A percentile compares a stretch with the other conserved stretches of the same genome.
These are phyloP conservation scores for Asterella californica DNA, from an alignment of 225 moss, liverwort and hornwort genomes.

Conservation along the genomic window DNA sequence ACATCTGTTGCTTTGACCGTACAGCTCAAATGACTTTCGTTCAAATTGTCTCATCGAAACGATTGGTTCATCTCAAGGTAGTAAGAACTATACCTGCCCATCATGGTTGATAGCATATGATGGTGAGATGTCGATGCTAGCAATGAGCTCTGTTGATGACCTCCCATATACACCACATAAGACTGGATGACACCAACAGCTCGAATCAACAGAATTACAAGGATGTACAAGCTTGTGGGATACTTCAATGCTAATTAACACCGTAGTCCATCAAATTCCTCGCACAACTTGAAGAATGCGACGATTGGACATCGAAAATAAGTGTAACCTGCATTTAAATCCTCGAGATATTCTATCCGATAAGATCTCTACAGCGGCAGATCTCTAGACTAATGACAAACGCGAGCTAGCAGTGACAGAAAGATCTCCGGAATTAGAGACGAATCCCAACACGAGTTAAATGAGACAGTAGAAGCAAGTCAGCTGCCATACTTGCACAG, in stretches of 20 bases:
- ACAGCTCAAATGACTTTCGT: not conserved
- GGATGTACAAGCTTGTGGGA: not conserved
- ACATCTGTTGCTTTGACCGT: not conserved
- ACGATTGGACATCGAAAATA: not conserved
- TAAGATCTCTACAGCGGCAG: not conserved
- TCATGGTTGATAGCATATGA: not conserved
- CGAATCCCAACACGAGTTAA: no score
- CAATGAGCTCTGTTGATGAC: not conserved
- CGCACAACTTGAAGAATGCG: not conserved
- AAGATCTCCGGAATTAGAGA: no score
- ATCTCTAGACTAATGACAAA: not conserved
- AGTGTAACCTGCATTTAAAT: no score
- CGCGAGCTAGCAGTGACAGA: no score
- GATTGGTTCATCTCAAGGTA: no score
- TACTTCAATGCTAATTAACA: not conserved
- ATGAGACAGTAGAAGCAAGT: no score
- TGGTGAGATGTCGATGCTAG: not conserved
- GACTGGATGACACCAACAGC: slow-evolving; percentile 18
- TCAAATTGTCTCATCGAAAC: not conserved
- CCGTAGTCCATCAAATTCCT: not conserved
- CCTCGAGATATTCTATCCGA: not conserved
- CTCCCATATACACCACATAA: slow-evolving; percentile 42
- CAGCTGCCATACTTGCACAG: no score
- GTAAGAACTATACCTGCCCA: slow-evolving; percentile 6
- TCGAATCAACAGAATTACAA: not conserved